phyloP scores from a whole-genome alignment of 768 basidiomycete genomes.

The Macrolepiota dolichaula region DNA sequence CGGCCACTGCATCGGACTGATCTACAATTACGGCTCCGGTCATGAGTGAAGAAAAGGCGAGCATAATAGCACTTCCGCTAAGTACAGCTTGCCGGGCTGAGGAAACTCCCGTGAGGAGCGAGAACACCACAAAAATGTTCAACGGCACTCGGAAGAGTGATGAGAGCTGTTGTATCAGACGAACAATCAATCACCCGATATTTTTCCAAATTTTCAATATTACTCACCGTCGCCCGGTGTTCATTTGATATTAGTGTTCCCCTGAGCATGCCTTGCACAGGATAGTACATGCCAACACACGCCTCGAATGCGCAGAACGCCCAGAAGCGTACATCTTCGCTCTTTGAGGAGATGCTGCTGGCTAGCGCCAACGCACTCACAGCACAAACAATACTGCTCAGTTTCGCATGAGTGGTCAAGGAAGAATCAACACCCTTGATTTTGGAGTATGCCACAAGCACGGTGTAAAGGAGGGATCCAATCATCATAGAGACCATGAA shows the following conservation, averaged over 20 bases:
- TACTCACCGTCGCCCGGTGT: conserved; percentile 66
- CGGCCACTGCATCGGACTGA: conserved; percentile 16
- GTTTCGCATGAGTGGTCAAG: conserved; percentile 60
- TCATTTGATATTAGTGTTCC: conserved; percentile 67
- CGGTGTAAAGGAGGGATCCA: conserved; percentile 68
- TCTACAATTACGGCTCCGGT: conserved; percentile 47
- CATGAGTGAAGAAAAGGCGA: conserved; percentile 57
- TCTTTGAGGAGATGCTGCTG: conserved; percentile 37
- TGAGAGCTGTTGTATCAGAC: conserved; percentile 41
- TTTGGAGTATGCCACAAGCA: conserved; percentile 28
- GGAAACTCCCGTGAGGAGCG: conserved; percentile 66
- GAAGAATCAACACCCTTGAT: conserved; percentile 30
- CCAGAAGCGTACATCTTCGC: conserved; percentile 58
- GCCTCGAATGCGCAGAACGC: conserved; percentile 74
- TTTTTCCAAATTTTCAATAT: background rate
- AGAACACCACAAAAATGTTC: conserved; percentile 69
- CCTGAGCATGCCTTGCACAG: conserved; percentile 71
- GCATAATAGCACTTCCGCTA: conserved; percentile 51
- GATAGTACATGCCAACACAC: conserved; percentile 79
- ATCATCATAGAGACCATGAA: conserved; percentile 86
- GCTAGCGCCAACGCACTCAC: conserved; percentile 55
- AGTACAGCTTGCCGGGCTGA: conserved; percentile 61
- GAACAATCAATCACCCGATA: background rate
- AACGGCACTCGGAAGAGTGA: conserved; percentile 73
- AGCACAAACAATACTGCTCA: conserved; percentile 62